Conservation (phyloP, 2,329 filamentous ascomycete species). For the Xylaria arbuscula region DNA sequence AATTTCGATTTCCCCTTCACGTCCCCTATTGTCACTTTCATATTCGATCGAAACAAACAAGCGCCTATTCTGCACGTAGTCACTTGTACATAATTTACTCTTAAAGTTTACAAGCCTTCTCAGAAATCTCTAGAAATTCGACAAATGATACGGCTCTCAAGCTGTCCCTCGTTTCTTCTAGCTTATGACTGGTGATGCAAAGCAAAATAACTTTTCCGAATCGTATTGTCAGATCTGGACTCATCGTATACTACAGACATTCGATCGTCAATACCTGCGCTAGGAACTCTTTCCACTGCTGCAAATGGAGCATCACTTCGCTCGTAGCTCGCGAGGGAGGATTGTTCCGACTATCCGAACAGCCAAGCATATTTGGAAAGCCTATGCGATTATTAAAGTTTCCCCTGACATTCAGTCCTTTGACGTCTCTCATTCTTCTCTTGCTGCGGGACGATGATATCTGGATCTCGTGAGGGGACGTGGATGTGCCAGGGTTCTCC, state of each 20-base stretch:
- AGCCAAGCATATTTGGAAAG: background rate
- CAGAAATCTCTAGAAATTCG: too few relatives aligned
- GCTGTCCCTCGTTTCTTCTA: too few relatives aligned
- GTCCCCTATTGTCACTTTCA: too few relatives aligned
- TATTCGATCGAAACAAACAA: too few relatives aligned
- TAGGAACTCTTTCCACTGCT: background rate
- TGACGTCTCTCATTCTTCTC: background rate
- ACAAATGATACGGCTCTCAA: too few relatives aligned
- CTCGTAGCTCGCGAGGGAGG: background rate
- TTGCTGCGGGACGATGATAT: conserved; percentile 3
- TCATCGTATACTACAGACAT: background rate
- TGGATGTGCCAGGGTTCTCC: conserved; percentile 25
- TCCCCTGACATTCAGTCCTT: background rate
- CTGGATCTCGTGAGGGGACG: conserved; percentile 3
- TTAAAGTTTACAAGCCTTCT: too few relatives aligned
- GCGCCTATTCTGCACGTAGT: background rate
- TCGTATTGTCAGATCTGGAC: too few relatives aligned
- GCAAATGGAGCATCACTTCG: background rate
- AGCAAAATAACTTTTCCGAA: too few relatives aligned
- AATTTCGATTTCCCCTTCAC: too few relatives aligned
- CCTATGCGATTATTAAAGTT: background rate
- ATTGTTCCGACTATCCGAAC: background rate
- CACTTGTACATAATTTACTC: background rate
- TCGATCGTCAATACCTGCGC: background rate
- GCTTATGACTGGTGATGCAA: too few relatives aligned